These are phyloP conservation scores for Aspergillus sp. DNA, from an alignment of 2,329 filamentous ascomycete species.

Conservation along the genomic window DNA sequence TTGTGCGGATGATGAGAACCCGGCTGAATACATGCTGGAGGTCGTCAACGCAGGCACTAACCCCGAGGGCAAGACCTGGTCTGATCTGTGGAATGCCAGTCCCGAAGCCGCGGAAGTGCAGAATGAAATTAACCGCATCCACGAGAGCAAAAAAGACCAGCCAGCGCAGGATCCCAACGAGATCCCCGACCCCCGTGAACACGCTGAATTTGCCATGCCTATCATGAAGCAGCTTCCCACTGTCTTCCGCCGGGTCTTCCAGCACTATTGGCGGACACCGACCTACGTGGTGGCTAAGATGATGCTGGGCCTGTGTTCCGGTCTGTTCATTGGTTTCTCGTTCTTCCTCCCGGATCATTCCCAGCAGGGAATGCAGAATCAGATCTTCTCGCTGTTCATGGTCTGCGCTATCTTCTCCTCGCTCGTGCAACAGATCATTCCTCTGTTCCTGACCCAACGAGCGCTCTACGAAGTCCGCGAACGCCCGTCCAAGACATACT, in stretches of 20 bases:
- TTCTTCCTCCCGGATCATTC: slow-evolving; percentile 71
- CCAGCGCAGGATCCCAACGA: slow-evolving; percentile 20
- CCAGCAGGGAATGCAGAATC: slow-evolving; percentile 76
- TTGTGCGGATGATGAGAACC: slow-evolving; percentile 63
- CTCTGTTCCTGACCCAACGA: slow-evolving; percentile 77
- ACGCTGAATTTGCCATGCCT: slow-evolving; percentile 73
- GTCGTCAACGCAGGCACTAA: slow-evolving; percentile 47
- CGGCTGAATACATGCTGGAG: slow-evolving; percentile 70
- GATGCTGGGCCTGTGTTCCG: slow-evolving; percentile 57
- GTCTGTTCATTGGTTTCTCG: slow-evolving; percentile 78
- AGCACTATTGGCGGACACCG: slow-evolving; percentile 86
- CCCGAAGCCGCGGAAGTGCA: slow-evolving; percentile 53
- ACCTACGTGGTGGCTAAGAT: slow-evolving; percentile 81
- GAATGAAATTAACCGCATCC: slow-evolving; percentile 56
- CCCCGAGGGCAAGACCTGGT: slow-evolving; percentile 53
- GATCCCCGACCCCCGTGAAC: slow-evolving; percentile 55
- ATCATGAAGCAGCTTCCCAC: slow-evolving; percentile 63
- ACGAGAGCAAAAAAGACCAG: slow-evolving; percentile 42
- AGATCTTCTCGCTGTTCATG: slow-evolving; percentile 83
- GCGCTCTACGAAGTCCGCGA: slow-evolving; percentile 81
- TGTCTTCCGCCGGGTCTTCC: slow-evolving; percentile 71
- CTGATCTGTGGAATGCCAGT: slow-evolving; percentile 58
- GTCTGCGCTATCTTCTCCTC: slow-evolving; percentile 66
- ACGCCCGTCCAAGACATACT: slow-evolving; percentile 78
- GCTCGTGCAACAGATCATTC: slow-evolving; percentile 57